Conservation (phyloP, 2,329 filamentous ascomycete genomes). For the Chrysoporthe puriensis region DNA sequence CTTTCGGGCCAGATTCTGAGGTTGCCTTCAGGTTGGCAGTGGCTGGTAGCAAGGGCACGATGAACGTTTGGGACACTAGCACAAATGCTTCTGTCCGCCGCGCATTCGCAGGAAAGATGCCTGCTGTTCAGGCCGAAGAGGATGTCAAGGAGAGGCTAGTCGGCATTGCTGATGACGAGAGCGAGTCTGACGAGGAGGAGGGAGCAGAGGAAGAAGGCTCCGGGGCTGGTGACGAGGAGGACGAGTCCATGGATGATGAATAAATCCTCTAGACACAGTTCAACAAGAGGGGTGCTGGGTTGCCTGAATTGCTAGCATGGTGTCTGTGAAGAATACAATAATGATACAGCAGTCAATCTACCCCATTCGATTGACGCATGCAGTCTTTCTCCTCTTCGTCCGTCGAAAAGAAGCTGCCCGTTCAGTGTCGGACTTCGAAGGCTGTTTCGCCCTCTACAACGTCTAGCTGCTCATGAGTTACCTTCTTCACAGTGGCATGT, state of each 20-base stretch:
- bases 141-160: slow-evolving; percentile 77
- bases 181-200: slow-evolving; percentile 67
- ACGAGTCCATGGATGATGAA: slow-evolving; percentile 63
- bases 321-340: slow-evolving; percentile 1
- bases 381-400: background rate
- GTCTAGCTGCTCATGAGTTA: slow-evolving; percentile 71
- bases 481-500: slow-evolving; percentile 71
- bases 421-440: slow-evolving; percentile 60
- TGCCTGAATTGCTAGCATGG: background rate
- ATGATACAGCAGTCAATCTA: slow-evolving; percentile 10
- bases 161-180: slow-evolving; percentile 69
- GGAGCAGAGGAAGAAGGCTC: slow-evolving; percentile 50
- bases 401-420: background rate
- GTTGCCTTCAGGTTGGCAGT: slow-evolving; percentile 92
- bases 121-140: slow-evolving; percentile 57
- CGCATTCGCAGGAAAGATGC: slow-evolving; percentile 76
- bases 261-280: slow-evolving; percentile 34
- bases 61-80: slow-evolving; percentile 95
- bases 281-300: background rate
- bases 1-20: slow-evolving; percentile 86
- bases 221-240: slow-evolving; percentile 43
- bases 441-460: slow-evolving; percentile 67
- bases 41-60: slow-evolving; percentile 88
- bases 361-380: background rate
- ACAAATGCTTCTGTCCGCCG: slow-evolving; percentile 87